These are phyloP conservation scores for Nakataea oryzae DNA, from an alignment of 2,329 filamentous ascomycete genomes.

Conservation along the genomic window DNA sequence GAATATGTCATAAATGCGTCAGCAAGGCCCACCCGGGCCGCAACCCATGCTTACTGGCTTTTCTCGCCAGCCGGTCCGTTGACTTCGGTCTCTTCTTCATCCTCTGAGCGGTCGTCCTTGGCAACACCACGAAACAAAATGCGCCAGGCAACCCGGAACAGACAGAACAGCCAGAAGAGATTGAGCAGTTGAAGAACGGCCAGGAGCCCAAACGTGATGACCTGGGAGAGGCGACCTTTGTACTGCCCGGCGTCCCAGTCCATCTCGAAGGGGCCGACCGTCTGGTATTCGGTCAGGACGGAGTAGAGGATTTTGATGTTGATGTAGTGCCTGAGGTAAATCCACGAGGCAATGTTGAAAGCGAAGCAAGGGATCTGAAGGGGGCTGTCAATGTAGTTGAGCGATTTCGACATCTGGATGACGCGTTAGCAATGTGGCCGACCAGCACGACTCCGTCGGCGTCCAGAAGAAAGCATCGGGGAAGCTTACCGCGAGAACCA, in stretches of 20 bases:
- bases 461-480: too few relatives aligned
- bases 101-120: conserved; percentile 46
- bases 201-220: conserved; percentile 42
- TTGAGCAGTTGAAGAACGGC: conserved; percentile 45
- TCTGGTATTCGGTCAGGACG: conserved; percentile 34
- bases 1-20: too few relatives aligned
- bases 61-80: conserved; percentile 18
- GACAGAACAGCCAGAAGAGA: conserved; percentile 50
- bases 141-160: conserved; percentile 43
- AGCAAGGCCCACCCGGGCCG: too few relatives aligned
- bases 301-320: conserved; percentile 51
- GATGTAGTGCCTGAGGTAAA: conserved; percentile 60
- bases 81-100: conserved; percentile 40
- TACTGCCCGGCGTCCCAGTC: conserved; percentile 51
- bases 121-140: conserved; percentile 37
- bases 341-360: conserved; percentile 56
- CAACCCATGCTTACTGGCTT: not conserved
- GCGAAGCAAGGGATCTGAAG: conserved; percentile 50
- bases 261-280: conserved; percentile 45
- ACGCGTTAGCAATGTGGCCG: conserved; percentile 9
- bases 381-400: conserved; percentile 58
- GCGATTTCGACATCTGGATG: conserved; percentile 52
- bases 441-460: not conserved
- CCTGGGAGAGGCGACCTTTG: conserved; percentile 44
- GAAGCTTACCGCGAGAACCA: conserved; percentile 57